phyloP scores from a whole-genome alignment of 805 yeast genomes.

The Metschnikowia koreensis region DNA sequence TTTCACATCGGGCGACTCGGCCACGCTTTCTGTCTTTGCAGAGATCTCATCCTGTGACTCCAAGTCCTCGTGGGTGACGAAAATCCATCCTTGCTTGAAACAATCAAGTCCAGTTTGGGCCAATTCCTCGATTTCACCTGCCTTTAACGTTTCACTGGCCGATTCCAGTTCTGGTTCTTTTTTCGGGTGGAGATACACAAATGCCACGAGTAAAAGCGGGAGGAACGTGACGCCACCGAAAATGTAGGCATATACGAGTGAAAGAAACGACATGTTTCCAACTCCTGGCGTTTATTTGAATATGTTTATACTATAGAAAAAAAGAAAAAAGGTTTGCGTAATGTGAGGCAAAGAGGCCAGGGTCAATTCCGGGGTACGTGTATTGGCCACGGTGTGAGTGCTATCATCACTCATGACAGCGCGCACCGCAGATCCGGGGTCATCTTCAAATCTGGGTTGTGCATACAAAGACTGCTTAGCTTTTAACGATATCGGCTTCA shows the following conservation, averaged over 20 bases:
- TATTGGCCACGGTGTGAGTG: no score
- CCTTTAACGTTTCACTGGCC: conserved; percentile 38
- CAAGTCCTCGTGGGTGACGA: conserved; percentile 74
- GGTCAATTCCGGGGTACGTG: conserved; percentile 1
- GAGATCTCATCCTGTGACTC: conserved; percentile 46
- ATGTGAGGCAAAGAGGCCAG: background rate
- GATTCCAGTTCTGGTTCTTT: conserved; percentile 16
- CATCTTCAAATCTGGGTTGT: background rate
- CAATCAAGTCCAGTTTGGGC: conserved; percentile 62
- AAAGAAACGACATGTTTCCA: conserved; percentile 15
- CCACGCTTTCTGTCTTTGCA: conserved; percentile 43
- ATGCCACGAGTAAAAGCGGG: conserved; percentile 49
- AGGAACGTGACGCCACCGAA: conserved; percentile 82
- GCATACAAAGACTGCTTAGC: background rate
- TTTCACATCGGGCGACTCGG: conserved; percentile 42
- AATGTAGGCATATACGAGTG: conserved; percentile 50
- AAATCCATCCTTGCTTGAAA: conserved; percentile 71
- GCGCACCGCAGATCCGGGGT: conserved; percentile 9
- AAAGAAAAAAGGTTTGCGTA: background rate
- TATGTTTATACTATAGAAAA: no score
- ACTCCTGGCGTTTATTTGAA: no score
- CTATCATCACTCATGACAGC: no score
- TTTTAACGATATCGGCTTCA: background rate
- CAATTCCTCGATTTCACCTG: conserved; percentile 64
- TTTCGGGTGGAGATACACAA: conserved; percentile 42